Evolutionary conservation across 192 early-diverging fungal species (phyloP), one percentile per base, ranked within the genome.

Genomic region (Umbelopsis isabellina): DNA sequence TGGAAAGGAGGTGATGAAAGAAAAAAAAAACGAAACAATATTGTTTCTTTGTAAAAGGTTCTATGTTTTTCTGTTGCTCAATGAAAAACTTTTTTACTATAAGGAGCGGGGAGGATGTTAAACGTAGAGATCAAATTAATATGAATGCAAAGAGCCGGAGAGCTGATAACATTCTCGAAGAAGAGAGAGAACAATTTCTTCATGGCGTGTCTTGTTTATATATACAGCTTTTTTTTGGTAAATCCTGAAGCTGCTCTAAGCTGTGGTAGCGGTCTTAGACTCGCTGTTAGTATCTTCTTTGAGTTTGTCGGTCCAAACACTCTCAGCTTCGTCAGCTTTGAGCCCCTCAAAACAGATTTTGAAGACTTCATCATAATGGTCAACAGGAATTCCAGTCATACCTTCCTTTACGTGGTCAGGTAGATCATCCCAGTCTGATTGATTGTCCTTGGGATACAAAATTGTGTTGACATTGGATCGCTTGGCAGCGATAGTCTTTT

Each of bases 401-500:
- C 95, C 96, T 64, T 97, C 92, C 80, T 93, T 93, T 69, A 99
- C 86, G 73, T 97, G 92, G 0, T 85, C 97, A 6, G 93, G 92
- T 65, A 99, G 81, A 73, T 98, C 96, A 72, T 96, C 95, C 97
- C 97, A 99, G 74, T 99, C 97, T 12, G 91, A 84, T 66, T 85
- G 71, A 70, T 99, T 99, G 20, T 89, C 87, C 49, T 89, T 88
- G 16, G 97, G 97, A 88, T 95, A 95, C 50, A 99, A 81, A 41
- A 99, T 89, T 23, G 86, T 90, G 68, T 86, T 92, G 25, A 99
- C 94, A 7, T 95, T 93, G 18, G 89, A 90, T 48, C 96, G 84
- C 75, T 98, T 96, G 67, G 97, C 97, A 5, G 97, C 97, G 81
- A 99, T 98, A 8, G 95, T 91, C 83, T 99, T 99, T 68, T 99